Evolutionary conservation across 169 alveolate genomes (phyloP), one percentile per base, ranked within the genome.

Genomic region (Plasmodium adleri): DNA sequence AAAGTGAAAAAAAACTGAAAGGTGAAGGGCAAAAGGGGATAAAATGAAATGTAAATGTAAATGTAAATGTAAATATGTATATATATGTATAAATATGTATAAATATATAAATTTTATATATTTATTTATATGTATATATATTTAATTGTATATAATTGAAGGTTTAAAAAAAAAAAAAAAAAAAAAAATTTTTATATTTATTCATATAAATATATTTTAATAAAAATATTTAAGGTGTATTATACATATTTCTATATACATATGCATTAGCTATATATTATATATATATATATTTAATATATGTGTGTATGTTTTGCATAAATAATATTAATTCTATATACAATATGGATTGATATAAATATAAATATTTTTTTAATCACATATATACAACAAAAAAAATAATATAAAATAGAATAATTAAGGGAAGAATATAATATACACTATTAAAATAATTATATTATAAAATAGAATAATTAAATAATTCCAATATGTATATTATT

Each of bases 291-390:
- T 26, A 28, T 28, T n/a, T n/a, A n/a, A 32, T 32, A 5, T 5
- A 32, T 32, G 45, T 32, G 9, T 5, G 45, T 32, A 6, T 5
- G 5, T 39, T 39, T 39, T 5, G 7, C 10, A 39, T 39, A 39
- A 39, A 39, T 39, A 39, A 39, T 5, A 39, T 39, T 5, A 39
- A 39, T 7, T 0, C 1, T 39, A 5, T 6, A 7, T 39, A 39
- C 1, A 5, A 39, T 39, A 39, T 39, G 47, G 47, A 39, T 39
- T 39, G 47, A 5, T 39, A 39, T 0, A 15, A 12, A 15, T 52
- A 52, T 52, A 56, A 56, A 56, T 22, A 56, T 56, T 56, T 56
- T 56, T 56, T 56, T 56, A 56, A 56, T 39, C 7, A 39, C 47
- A 39, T 39, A 39, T 39, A 39, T 1, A 39, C 47, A 39, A 20